Base-by-base conservation (phyloP, 139 green algal genomes). In the Edaphochlamys debaryana region DNA sequence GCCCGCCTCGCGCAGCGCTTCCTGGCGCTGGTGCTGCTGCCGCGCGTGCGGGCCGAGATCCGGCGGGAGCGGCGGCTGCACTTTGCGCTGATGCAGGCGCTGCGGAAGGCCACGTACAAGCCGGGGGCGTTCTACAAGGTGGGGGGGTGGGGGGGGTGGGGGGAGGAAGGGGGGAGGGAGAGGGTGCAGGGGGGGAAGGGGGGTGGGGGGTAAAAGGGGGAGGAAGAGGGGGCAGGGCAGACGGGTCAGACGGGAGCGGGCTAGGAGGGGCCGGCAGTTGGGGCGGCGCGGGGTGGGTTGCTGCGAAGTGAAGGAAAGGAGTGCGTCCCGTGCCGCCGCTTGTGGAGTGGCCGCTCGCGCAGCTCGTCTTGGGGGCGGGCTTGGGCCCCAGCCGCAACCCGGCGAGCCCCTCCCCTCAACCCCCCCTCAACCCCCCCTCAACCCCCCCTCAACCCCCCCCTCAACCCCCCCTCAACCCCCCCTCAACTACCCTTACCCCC, bases 31-130 rank as follows among this genome's bases (percentile, higher is more conserved):
- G 96, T 99, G 75, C 94, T 99, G 85, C 91, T 99, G 79, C 97
- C 97, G 25, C 80, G 94, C 22, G 88, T 99, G 50, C 90, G 97
- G 22, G 23, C 79, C 15, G 96, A 99, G 85, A 98, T 99, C 68
- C 73, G 79, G 34, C 71, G 94, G 37, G 85, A 99, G 86, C 91
- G 95, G 81, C 87, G 92, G 40, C 92, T 99, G 56, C 97, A 99
- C 93, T 98, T 99, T 93, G 96, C 96, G 62, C 91, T 99, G 63
- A 99, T 98, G 87, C 94, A 97, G 88, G 90, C 97, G 20, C 86
- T 99, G 45, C 97, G 97, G 77, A 99, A 99, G 89, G 95, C 96
- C n/a, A 95, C 96, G 30, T 99, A 98, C 93, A 99, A 99, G 89
- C 93, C 97, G 5, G 96, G 94, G 25, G 97, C 97, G 6, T 99